phyloP scores from a whole-genome alignment of 345 rosid species.

The Hypericum androsaemum region DNA sequence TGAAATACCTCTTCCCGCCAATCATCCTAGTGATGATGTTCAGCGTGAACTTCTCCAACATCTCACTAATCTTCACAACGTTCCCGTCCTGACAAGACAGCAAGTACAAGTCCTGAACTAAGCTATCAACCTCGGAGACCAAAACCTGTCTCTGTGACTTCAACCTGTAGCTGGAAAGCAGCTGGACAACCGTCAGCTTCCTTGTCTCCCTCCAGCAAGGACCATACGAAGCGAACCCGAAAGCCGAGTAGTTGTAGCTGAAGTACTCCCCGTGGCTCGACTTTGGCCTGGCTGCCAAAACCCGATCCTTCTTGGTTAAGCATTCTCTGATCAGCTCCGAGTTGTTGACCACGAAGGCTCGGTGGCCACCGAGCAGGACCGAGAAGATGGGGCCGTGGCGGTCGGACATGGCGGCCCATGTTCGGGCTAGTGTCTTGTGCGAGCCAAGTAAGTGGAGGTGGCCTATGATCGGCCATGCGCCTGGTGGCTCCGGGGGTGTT shows the following conservation, averaged over 20 bases:
- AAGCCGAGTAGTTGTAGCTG: conserved; percentile 13
- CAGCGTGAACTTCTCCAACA: conserved; percentile 6
- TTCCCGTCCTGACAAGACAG: background rate
- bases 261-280: conserved; percentile 17
- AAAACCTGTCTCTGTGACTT: conserved; percentile 14
- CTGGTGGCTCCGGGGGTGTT: conserved; percentile 12
- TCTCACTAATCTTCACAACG: conserved; percentile 11
- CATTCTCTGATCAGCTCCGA: conserved; percentile 14
- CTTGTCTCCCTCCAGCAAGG: conserved; percentile 14
- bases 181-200: conserved; percentile 7
- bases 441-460: conserved; percentile 15
- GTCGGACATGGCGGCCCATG: conserved; percentile 17
- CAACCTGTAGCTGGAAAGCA: conserved; percentile 16
- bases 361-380: conserved; percentile 13
- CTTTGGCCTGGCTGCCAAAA: conserved; percentile 13
- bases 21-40: conserved; percentile 19
- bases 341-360: conserved; percentile 11
- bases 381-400: conserved; percentile 20
- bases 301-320: conserved; percentile 13
- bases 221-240: conserved; percentile 11
- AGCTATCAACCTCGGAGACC: conserved; percentile 10
- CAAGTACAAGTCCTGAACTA: conserved; percentile 10
- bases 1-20: conserved; percentile 20
- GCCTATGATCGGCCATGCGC: conserved; percentile 15
- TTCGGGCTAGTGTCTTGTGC: conserved; percentile 18